Evolutionary conservation across 2,329 filamentous ascomycete genomes (phyloP).

Genomic region (Ceratocystis harringtonii): DNA sequence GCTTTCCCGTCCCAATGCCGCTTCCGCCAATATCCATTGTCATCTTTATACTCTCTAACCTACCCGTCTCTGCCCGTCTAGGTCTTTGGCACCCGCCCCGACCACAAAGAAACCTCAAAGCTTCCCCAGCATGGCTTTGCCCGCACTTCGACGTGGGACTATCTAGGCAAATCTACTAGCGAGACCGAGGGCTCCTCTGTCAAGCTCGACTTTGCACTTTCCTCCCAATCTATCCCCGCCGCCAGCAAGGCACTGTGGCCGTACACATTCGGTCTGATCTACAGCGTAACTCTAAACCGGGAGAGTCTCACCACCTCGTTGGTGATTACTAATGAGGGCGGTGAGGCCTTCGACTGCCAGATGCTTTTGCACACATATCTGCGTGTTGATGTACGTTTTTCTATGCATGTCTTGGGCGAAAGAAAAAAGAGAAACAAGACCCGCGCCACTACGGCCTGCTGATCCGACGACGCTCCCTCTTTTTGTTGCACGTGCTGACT

Average conservation of each 20-base stretch:
- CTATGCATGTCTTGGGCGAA: slow-evolving; percentile 12
- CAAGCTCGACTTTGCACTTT: slow-evolving; percentile 92
- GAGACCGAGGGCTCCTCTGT: slow-evolving; percentile 43
- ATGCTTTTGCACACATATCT: slow-evolving; percentile 86
- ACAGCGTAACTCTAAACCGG: slow-evolving; percentile 72
- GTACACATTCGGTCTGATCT: slow-evolving; percentile 76
- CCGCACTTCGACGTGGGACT: slow-evolving; percentile 81
- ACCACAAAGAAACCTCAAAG: slow-evolving; percentile 58
- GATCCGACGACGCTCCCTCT: not conserved
- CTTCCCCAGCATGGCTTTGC: slow-evolving; percentile 94
- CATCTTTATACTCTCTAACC: not conserved
- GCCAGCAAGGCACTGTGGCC: slow-evolving; percentile 63
- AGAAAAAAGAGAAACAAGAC: too few relatives aligned
- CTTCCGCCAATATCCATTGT: too few relatives aligned
- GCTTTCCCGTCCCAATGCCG: too few relatives aligned
- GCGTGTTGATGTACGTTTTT: slow-evolving; percentile 49
- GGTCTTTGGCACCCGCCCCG: slow-evolving; percentile 74
- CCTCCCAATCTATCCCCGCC: slow-evolving; percentile 52
- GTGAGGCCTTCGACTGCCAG: slow-evolving; percentile 76
- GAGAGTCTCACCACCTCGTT: slow-evolving; percentile 65
- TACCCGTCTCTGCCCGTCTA: slow-evolving; percentile 23
- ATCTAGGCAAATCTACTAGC: slow-evolving; percentile 63
- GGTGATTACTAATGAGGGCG: slow-evolving; percentile 77
- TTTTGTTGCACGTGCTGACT: not conserved
- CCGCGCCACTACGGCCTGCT: too few relatives aligned